Evolutionary conservation across 805 yeast genomes (phyloP).

Genomic region (Metschnikowia hibisci): DNA sequence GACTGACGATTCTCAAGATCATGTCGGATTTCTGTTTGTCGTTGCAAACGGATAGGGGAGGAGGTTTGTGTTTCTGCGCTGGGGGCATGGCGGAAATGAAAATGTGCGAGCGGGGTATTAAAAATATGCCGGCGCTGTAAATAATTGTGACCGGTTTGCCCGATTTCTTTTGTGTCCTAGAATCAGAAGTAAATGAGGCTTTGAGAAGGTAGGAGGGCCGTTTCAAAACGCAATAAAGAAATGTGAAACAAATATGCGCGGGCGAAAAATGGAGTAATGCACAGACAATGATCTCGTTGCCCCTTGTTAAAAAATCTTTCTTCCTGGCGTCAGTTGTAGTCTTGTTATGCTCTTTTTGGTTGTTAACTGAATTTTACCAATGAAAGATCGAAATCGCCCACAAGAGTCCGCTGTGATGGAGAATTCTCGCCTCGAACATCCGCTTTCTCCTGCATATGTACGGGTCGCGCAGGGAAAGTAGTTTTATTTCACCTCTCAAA

Average conservation of each 20-base stretch:
- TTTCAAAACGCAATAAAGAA: constrained; percentile 5
- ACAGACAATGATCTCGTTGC: not conserved
- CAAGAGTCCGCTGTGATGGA: not conserved
- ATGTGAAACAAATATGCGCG: constrained; percentile 7
- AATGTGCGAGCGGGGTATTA: not conserved
- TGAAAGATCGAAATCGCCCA: too few relatives aligned
- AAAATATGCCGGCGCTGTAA: constrained; percentile 2
- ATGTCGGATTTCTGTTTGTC: constrained; percentile 12
- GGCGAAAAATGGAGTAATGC: constrained; percentile 2
- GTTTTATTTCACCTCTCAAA: not conserved
- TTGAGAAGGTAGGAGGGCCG: constrained; percentile 3
- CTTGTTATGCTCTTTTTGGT: too few relatives aligned
- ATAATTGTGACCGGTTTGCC: not conserved
- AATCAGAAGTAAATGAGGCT: constrained; percentile 1
- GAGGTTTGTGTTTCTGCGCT: constrained; percentile 13
- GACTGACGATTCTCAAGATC: constrained; percentile 16
- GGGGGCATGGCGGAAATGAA: constrained; percentile 9
- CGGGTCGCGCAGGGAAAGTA: constrained; percentile 2
- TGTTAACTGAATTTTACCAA: too few relatives aligned
- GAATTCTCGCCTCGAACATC: constrained; percentile 4
- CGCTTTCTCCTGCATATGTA: not conserved
- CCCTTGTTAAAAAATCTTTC: not conserved
- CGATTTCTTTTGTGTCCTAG: constrained; percentile 3
- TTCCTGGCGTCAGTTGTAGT: too few relatives aligned
- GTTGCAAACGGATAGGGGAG: constrained; percentile 12